Percentiles rank a stretch among this genome's conserved stretches.
Evolutionary conservation across 179 eudicot genomes (phyloP).

Genomic region (Corrigiola litoralis): DNA sequence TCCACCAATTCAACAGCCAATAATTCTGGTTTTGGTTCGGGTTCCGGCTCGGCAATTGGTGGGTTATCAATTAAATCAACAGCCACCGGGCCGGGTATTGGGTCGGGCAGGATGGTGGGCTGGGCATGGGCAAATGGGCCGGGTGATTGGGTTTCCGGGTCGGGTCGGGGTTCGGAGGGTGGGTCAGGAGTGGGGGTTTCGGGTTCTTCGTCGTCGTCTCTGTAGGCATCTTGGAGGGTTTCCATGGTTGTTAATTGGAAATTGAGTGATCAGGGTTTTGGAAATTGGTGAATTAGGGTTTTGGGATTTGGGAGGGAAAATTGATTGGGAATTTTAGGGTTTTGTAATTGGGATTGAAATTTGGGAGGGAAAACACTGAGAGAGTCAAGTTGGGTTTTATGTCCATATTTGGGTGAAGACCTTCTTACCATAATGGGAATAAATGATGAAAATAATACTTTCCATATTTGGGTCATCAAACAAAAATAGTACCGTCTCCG

Average conservation of each 20-base stretch:
- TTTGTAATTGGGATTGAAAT: neutral
- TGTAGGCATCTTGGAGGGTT: slow-evolving; percentile 37
- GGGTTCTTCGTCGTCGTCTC: slow-evolving; percentile 36
- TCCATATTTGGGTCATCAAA: too few relatives aligned
- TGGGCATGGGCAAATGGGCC: too few relatives aligned
- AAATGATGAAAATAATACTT: too few relatives aligned
- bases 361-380: neutral
- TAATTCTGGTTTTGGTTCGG: slow-evolving; percentile 6
- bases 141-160: neutral
- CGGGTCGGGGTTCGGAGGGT: slow-evolving; percentile 3
- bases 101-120: too few relatives aligned
- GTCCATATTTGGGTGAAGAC: slow-evolving; percentile 1
- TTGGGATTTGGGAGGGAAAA: slow-evolving; percentile 22
- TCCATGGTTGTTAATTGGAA: slow-evolving; percentile 38
- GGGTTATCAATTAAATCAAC: neutral
- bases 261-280: neutral
- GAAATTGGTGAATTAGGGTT: slow-evolving; percentile 5
- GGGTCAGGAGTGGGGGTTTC: neutral
- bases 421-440: too few relatives aligned
- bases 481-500: too few relatives aligned
- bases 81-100: slow-evolving; percentile 1
- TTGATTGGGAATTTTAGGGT: slow-evolving; percentile 6
- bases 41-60: neutral
- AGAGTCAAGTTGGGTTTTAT: neutral
- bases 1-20: slow-evolving; percentile 17